Conservation (phyloP, 345 rosid species). For the Ailanthus altissimus region DNA sequence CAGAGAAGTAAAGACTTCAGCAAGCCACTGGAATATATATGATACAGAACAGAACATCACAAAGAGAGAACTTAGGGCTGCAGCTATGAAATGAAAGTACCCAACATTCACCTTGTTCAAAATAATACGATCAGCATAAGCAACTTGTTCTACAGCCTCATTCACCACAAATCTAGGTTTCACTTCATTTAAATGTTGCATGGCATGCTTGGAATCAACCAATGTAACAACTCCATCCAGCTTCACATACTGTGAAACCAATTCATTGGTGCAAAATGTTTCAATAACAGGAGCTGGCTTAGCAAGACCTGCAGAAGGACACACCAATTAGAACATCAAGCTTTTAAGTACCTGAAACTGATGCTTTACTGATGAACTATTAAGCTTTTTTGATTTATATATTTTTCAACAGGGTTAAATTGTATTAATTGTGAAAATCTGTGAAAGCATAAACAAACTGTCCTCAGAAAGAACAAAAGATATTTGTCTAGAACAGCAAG, state of each 20-base stretch:
- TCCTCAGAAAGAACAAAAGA: no score
- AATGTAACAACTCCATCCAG: slow-evolving; percentile 79
- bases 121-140: slow-evolving; percentile 76
- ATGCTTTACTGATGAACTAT: not conserved
- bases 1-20: not conserved
- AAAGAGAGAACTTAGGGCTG: not conserved
- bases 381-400: no score
- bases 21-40: not conserved
- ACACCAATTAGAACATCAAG: not conserved
- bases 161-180: slow-evolving; percentile 77
- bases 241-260: slow-evolving; percentile 56
- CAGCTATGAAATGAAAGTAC: slow-evolving; percentile 3
- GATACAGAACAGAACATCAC: not conserved
- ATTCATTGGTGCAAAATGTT: slow-evolving; percentile 67
- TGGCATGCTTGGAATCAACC: slow-evolving; percentile 74
- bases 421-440: not conserved
- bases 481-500: no score
- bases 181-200: slow-evolving; percentile 68
- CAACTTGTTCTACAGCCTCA: slow-evolving; percentile 80
- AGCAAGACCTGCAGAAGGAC: slow-evolving; percentile 60
- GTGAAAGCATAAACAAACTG: not conserved
- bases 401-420: no score
- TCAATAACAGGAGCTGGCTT: slow-evolving; percentile 80
- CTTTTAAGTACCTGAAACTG: not conserved
- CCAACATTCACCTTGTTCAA: slow-evolving; percentile 56